Evolutionary conservation across 345 rosid genomes (phyloP).

Genomic region (Toxicodendron radicans): DNA sequence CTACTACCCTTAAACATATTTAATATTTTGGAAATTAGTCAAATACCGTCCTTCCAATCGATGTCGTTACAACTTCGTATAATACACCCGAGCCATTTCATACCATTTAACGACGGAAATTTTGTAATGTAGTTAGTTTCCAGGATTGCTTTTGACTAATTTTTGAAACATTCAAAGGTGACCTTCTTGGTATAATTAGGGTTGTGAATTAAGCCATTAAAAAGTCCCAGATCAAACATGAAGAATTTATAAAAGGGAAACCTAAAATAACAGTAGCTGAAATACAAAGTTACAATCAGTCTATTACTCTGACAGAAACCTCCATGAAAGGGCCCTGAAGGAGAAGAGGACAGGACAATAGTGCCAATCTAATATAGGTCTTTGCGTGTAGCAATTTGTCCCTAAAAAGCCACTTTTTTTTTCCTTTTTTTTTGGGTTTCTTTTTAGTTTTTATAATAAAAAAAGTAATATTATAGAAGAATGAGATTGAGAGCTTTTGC

Average conservation of each 20-base stretch:
- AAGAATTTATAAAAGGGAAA: background rate
- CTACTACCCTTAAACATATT: no score
- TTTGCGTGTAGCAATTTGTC: conserved; percentile 18
- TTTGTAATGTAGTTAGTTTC: no score
- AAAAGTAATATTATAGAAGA: background rate
- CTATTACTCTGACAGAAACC: background rate
- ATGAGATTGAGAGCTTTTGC: background rate
- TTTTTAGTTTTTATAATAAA: background rate
- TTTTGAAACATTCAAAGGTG: no score
- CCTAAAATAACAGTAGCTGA: background rate
- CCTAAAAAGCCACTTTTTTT: background rate
- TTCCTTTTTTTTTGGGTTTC: background rate
- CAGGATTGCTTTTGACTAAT: no score
- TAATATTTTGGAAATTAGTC: no score
- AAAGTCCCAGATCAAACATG: no score
- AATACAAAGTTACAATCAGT: background rate
- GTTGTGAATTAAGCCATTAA: no score
- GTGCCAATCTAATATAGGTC: conserved; percentile 2
- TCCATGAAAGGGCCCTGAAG: background rate
- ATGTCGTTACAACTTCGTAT: no score
- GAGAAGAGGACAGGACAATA: background rate
- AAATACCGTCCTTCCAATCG: no score
- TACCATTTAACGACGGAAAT: no score
- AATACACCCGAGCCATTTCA: no score
- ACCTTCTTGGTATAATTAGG: no score